Conservation (phyloP, 306 rosid genomes). For the Glycine tomentella region DNA sequence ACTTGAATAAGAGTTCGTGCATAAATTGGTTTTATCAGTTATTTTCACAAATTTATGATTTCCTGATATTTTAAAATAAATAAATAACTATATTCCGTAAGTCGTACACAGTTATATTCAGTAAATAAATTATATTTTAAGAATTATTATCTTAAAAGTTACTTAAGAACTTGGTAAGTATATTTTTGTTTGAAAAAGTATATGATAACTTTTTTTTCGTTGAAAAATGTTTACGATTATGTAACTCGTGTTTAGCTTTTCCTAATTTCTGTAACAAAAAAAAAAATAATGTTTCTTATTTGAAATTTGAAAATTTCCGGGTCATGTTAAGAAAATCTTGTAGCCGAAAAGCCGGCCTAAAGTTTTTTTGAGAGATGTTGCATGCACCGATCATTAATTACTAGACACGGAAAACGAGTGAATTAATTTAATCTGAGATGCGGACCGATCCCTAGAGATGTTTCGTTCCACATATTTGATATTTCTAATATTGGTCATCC, state of each 20-base stretch:
- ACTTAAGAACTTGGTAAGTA: too few species aligned
- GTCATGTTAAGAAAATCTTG: too few species aligned
- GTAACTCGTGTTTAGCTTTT: too few species aligned
- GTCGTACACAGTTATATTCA: too few species aligned
- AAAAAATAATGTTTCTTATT: neutral
- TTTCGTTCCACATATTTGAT: too few species aligned
- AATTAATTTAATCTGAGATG: too few species aligned
- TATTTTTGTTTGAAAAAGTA: too few species aligned
- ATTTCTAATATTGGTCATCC: neutral
- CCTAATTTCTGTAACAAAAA: too few species aligned
- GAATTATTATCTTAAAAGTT: too few species aligned
- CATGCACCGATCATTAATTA: neutral
- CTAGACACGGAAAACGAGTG: neutral
- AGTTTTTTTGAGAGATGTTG: slow-evolving; percentile 7
- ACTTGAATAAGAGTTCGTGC: neutral
- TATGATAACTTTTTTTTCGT: too few species aligned
- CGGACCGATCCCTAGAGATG: neutral
- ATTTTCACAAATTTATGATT: neutral
- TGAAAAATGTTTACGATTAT: too few species aligned
- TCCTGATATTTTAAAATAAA: neutral
- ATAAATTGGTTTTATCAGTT: neutral
- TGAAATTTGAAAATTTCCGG: neutral
- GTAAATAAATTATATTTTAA: too few species aligned
- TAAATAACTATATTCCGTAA: neutral
- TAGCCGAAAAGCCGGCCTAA: neutral